Evolutionary conservation across 2,329 filamentous ascomycete genomes (phyloP), one percentile per base, ranked within the genome.

Genomic region (Scytalidium sp.): DNA sequence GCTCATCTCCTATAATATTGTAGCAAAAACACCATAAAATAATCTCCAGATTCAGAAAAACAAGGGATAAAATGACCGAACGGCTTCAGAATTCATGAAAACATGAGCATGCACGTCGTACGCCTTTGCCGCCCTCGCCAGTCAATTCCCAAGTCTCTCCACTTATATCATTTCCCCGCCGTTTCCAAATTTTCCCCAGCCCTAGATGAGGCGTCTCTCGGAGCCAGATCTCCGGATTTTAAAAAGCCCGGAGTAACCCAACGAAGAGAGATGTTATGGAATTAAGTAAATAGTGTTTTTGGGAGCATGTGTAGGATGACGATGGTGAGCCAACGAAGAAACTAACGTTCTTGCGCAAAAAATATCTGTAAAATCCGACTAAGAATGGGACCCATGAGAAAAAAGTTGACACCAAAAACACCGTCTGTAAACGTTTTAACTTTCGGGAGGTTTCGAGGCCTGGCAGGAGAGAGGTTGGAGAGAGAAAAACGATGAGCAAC

Each of bases 321-420:
- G 32, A 36, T 36, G 32, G 17, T 10, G 32, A 36, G 32, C 32
- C 32, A 36, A 36, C 7, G 32, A 36, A 8, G 13, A 36, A 36
- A 6, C 13, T 8, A 29, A 29, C 25, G 13, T 13, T n/a, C 17
- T 36, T 36, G 32, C 17, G 32, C 32, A 36, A 36, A 36, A n/a
- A 9, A 36, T 36, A 36, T 36, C 17, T 36, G 32, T n/a, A 36
- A 36, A 36, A 15, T n/a, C 32, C 11, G 15, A 5, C 17, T 36
- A n/a, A 36, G 32, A 36, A 36, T 36, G 32, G 13, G 32, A 36
- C 32, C 32, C 32, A 36, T 36, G 32, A 36, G 32, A 36, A 36
- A n/a, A 36, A n/a, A 36, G 5, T 36, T 36, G 32, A 62, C 60
- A 62, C 60, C 59, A 55, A 41, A 55, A 63, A 64, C 61, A 64